Evolutionary conservation across 768 basidiomycete species (phyloP).

Genomic region (Tylopilus balloui): DNA sequence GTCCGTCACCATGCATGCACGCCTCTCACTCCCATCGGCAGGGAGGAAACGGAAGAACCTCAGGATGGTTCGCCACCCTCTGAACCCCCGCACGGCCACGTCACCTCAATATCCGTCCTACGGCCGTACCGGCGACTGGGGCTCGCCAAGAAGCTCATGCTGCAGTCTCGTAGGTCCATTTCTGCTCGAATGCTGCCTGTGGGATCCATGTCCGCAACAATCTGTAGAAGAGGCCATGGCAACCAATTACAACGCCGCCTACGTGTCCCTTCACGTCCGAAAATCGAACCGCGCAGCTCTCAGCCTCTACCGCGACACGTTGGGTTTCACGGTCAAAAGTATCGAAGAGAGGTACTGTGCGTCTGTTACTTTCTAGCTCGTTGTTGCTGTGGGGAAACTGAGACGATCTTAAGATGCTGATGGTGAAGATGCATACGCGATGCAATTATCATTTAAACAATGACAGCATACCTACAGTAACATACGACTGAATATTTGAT

Average conservation of each 20-base stretch:
- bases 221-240: slow-evolving; percentile 84
- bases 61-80: slow-evolving; percentile 48
- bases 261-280: slow-evolving; percentile 87
- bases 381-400: slow-evolving; percentile 7
- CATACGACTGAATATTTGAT: slow-evolving; percentile 6
- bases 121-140: slow-evolving; percentile 88
- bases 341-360: slow-evolving; percentile 90
- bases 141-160: slow-evolving; percentile 90
- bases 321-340: slow-evolving; percentile 83
- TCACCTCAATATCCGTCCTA: slow-evolving; percentile 94
- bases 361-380: slow-evolving; percentile 29
- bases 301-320: slow-evolving; percentile 78
- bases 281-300: slow-evolving; percentile 95
- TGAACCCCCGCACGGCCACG: slow-evolving; percentile 75
- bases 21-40: slow-evolving; percentile 34
- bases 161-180: slow-evolving; percentile 72
- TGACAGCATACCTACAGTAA: slow-evolving; percentile 7
- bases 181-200: background rate
- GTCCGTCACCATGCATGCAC: background rate
- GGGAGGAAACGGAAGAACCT: slow-evolving; percentile 48
- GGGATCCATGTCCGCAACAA: slow-evolving; percentile 1
- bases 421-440: slow-evolving; percentile 91
- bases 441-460: slow-evolving; percentile 62
- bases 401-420: slow-evolving; percentile 65
- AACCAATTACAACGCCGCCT: slow-evolving; percentile 76